A percentile compares a stretch with the other conserved stretches of the same genome.
These are phyloP conservation scores for Boletales sp. DNA, from an alignment of 768 basidiomycete species.

Conservation along the genomic window DNA sequence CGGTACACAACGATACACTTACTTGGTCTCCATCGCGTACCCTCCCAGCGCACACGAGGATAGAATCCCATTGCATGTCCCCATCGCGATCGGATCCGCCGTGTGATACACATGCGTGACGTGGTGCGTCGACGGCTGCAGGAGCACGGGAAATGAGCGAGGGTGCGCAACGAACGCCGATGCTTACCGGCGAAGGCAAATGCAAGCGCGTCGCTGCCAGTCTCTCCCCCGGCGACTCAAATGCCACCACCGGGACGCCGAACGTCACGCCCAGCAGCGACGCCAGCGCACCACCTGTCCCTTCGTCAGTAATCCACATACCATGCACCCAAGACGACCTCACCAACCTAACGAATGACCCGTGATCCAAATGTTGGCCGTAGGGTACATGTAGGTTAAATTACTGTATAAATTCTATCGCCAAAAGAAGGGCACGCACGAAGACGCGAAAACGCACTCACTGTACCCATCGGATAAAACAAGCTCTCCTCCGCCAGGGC, in stretches of 20 bases:
- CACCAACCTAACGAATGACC: conserved; percentile 64
- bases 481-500: conserved; percentile 75
- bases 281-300: conserved; percentile 59
- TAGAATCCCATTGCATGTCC: conserved; percentile 75
- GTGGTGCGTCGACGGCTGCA: conserved; percentile 67
- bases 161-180: neutral
- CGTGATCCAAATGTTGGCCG: conserved; percentile 84
- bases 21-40: conserved; percentile 88
- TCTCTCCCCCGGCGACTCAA: conserved; percentile 87
- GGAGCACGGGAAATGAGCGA: neutral
- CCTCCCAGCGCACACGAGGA: conserved; percentile 83
- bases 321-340: conserved; percentile 26
- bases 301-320: conserved; percentile 25
- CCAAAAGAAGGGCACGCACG: neutral
- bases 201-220: conserved; percentile 79
- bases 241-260: conserved; percentile 81
- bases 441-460: conserved; percentile 36
- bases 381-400: conserved; percentile 86
- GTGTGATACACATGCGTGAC: conserved; percentile 92
- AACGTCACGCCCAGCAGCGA: conserved; percentile 85
- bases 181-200: conserved; percentile 74
- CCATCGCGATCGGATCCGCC: conserved; percentile 93
- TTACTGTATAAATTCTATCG: conserved; percentile 90
- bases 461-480: conserved; percentile 89
- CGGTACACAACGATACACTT: conserved; percentile 12